phyloP scores from a whole-genome alignment of 768 basidiomycete species.

The Termitomyces sp. region DNA sequence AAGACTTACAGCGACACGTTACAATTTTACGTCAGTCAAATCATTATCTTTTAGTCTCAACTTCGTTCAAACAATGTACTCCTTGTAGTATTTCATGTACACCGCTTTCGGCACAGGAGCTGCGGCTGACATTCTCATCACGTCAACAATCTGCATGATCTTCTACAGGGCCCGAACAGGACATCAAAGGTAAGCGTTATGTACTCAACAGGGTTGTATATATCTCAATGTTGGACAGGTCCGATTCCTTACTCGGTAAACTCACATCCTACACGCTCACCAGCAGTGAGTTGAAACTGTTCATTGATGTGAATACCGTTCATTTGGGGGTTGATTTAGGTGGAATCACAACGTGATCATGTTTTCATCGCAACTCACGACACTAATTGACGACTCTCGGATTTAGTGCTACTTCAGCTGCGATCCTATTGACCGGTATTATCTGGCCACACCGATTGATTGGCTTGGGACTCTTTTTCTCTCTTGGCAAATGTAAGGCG shows the following conservation, averaged over 20 bases:
- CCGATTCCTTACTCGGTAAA: slow-evolving; percentile 1
- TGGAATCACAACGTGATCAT: background rate
- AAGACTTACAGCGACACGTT: background rate
- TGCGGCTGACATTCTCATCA: background rate
- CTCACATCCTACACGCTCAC: slow-evolving; percentile 4
- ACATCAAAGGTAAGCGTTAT: background rate
- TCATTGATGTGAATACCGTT: background rate
- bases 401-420: background rate
- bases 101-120: background rate
- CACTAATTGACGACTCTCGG: background rate
- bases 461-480: slow-evolving; percentile 1
- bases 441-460: background rate
- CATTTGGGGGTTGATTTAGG: background rate
- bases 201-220: background rate
- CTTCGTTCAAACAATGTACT: background rate
- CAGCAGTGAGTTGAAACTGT: background rate
- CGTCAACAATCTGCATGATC: background rate
- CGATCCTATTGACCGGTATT: background rate
- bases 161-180: background rate
- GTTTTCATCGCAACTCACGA: background rate
- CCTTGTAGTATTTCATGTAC: background rate
- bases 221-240: background rate
- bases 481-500: slow-evolving; percentile 3
- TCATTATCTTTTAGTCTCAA: background rate
- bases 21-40: background rate